Evolutionary conservation across 73 alveolate genomes (phyloP).

Genomic region (Paramecium tetraurelia): DNA sequence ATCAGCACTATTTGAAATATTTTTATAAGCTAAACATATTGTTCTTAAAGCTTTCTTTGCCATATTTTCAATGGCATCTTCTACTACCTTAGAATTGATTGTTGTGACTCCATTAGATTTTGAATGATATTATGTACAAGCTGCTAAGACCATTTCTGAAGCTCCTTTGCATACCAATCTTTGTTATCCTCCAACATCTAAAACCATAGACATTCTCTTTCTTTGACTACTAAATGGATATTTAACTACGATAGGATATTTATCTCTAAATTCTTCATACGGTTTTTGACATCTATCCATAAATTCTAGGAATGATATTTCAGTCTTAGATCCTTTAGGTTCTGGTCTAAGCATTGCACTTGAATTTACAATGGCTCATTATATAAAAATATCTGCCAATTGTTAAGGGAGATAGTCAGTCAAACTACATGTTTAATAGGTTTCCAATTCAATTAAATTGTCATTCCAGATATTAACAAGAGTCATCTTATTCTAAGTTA

Average conservation of each 20-base stretch:
- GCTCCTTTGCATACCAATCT: constrained; percentile 80
- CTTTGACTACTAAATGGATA: constrained; percentile 80
- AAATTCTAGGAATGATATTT: constrained; percentile 65
- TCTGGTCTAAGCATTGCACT: constrained; percentile 54
- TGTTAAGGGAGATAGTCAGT: neutral
- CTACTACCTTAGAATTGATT: constrained; percentile 55
- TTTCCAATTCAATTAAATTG: constrained; percentile 13
- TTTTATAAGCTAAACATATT: constrained; percentile 67
- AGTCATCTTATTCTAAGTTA: constrained; percentile 74
- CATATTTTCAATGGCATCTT: constrained; percentile 72
- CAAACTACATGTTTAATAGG: neutral
- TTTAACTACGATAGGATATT: neutral
- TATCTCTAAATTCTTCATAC: constrained; percentile 7
- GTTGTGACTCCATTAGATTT: constrained; percentile 56
- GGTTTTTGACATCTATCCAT: constrained; percentile 10
- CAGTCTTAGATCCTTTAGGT: constrained; percentile 75
- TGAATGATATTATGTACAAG: constrained; percentile 68
- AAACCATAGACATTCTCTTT: constrained; percentile 72
- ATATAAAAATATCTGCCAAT: constrained; percentile 31
- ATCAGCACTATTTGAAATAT: constrained; percentile 61
- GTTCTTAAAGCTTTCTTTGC: constrained; percentile 74
- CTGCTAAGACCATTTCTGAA: constrained; percentile 68
- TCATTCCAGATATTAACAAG: constrained; percentile 53
- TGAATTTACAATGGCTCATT: constrained; percentile 27
- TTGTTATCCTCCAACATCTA: constrained; percentile 62